Evolutionary conservation across 2,329 filamentous ascomycete genomes (phyloP).

Genomic region (Aspergillus quadricinctus): DNA sequence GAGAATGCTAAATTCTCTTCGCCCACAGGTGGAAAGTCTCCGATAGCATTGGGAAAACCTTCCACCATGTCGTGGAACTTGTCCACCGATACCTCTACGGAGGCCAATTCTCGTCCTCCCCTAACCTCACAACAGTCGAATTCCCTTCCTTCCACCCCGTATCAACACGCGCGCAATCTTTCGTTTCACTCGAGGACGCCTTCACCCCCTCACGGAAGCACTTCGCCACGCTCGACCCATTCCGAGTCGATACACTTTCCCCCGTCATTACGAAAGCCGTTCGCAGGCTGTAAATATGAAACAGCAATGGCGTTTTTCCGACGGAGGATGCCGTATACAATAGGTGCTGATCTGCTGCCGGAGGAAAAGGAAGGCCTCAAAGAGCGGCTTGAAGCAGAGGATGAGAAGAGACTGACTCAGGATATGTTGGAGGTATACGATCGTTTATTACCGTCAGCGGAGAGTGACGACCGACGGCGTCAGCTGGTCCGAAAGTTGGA

Average conservation of each 20-base stretch:
- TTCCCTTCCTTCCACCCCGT: slow-evolving; percentile 89
- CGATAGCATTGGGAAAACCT: slow-evolving; percentile 38
- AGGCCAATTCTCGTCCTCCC: slow-evolving; percentile 43
- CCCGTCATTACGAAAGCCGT: slow-evolving; percentile 63
- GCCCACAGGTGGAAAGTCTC: slow-evolving; percentile 39
- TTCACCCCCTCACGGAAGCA: slow-evolving; percentile 71
- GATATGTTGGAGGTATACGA: slow-evolving; percentile 86
- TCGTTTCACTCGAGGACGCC: slow-evolving; percentile 74
- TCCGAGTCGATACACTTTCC: slow-evolving; percentile 78
- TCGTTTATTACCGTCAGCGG: slow-evolving; percentile 72
- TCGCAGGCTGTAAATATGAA: slow-evolving; percentile 78
- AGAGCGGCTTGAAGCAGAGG: slow-evolving; percentile 63
- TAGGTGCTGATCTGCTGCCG: slow-evolving; percentile 75
- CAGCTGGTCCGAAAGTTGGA: slow-evolving; percentile 84
- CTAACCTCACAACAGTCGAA: slow-evolving; percentile 67
- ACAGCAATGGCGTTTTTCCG: slow-evolving; percentile 76
- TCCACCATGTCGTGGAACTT: slow-evolving; percentile 41
- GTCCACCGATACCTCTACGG: slow-evolving; percentile 31
- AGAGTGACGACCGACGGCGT: slow-evolving; percentile 71
- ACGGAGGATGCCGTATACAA: slow-evolving; percentile 84
- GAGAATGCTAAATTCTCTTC: slow-evolving; percentile 39
- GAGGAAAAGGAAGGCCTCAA: slow-evolving; percentile 66
- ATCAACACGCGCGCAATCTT: slow-evolving; percentile 80
- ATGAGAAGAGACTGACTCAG: slow-evolving; percentile 69
- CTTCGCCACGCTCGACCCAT: slow-evolving; percentile 84